phyloP scores from a whole-genome alignment of 2,329 filamentous ascomycete species.

The Dendryphion nanum region DNA sequence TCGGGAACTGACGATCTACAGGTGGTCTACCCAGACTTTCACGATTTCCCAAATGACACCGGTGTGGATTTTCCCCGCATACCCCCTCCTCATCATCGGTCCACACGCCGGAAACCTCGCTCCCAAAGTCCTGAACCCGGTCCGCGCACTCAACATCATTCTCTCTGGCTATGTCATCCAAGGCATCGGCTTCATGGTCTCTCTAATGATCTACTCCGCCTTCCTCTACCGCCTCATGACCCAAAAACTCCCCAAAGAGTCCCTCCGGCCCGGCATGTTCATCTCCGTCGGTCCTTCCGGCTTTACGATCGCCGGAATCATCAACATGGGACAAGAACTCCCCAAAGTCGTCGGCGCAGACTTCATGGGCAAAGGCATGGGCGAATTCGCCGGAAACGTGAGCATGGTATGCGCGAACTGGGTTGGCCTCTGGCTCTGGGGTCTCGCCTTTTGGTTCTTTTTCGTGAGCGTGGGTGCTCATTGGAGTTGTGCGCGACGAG shows the following conservation, averaged over 20 bases:
- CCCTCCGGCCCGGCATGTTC: constrained; percentile 78
- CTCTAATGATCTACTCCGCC: constrained; percentile 78
- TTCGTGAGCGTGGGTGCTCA: constrained; percentile 75
- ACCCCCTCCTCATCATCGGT: constrained; percentile 74
- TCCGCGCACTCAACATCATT: constrained; percentile 53
- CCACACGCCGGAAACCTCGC: constrained; percentile 66
- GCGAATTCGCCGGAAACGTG: constrained; percentile 55
- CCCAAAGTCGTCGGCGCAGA: constrained; percentile 48
- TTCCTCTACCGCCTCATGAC: constrained; percentile 88
- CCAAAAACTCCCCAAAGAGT: constrained; percentile 76
- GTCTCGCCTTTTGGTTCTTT: constrained; percentile 81
- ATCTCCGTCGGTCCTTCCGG: constrained; percentile 76
- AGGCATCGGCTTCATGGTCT: constrained; percentile 64
- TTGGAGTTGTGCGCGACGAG: constrained; percentile 62
- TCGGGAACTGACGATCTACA: too few relatives aligned
- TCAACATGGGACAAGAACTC: constrained; percentile 56
- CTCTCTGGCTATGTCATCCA: constrained; percentile 61
- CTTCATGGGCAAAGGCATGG: constrained; percentile 56
- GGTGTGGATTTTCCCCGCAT: constrained; percentile 84
- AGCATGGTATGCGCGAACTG: constrained; percentile 59
- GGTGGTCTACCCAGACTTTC: constrained; percentile 64
- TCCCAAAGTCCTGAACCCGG: constrained; percentile 42
- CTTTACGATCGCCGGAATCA: constrained; percentile 62
- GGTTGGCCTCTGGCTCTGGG: constrained; percentile 77
- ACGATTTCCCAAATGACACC: constrained; percentile 84